A percentile compares a stretch with the other conserved stretches of the same genome.
phyloP scores from a whole-genome alignment of 495 filamentous ascomycete species.

The Aspergillus panamensis region DNA sequence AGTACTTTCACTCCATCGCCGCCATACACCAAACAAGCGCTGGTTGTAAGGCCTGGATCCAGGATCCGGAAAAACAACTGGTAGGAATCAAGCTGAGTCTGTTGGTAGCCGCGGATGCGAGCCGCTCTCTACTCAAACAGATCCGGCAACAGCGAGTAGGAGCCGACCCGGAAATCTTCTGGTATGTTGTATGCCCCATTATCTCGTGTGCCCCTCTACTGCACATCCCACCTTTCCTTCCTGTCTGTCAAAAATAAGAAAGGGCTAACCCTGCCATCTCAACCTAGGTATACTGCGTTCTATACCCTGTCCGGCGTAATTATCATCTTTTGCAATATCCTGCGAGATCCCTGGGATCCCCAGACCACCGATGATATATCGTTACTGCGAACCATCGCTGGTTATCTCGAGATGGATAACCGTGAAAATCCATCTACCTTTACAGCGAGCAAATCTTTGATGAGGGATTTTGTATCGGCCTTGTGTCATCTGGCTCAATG shows the following conservation, averaged over 20 bases:
- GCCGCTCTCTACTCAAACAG: constrained; percentile 3
- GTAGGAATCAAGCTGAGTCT: constrained; percentile 8
- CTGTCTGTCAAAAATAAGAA: background rate
- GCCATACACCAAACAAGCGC: constrained; percentile 12
- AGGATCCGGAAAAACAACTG: background rate
- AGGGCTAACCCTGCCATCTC: background rate
- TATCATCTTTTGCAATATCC: constrained; percentile 12
- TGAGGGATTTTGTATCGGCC: background rate
- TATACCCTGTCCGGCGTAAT: background rate
- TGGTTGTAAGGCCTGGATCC: constrained; percentile 4
- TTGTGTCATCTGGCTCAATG: background rate
- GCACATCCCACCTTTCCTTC: too few relatives aligned
- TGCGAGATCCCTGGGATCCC: background rate
- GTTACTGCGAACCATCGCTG: background rate
- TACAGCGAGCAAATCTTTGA: background rate
- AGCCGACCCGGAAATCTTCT: background rate
- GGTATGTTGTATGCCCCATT: background rate
- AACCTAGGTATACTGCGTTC: constrained; percentile 1
- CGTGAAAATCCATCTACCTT: background rate
- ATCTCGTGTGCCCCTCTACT: background rate
- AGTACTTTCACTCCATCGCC: constrained; percentile 9
- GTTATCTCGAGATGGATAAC: background rate
- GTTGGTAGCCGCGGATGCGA: constrained; percentile 1
- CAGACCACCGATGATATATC: background rate
- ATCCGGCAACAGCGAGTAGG: background rate